Conservation (phyloP, 176 grass and related monocot genomes). For the Bolboschoenus planiculmis region DNA sequence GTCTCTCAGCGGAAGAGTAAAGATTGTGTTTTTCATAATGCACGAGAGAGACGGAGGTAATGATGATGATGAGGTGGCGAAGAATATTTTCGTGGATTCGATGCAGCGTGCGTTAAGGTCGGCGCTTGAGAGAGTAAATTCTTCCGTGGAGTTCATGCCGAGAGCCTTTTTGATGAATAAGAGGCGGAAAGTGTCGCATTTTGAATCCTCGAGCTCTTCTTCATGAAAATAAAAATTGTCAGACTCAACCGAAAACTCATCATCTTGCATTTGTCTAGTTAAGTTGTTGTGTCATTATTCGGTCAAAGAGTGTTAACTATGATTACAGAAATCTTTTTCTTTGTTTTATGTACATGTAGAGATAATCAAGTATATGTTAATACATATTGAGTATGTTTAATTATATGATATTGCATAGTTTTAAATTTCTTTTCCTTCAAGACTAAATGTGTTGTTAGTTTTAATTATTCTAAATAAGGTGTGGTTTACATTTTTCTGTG, state of each 20-base stretch:
- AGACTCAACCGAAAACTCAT: too few species aligned
- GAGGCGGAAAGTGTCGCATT: constrained; percentile 40
- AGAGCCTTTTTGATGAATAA: constrained; percentile 54
- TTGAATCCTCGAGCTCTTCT: constrained; percentile 71
- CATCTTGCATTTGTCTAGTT: not conserved
- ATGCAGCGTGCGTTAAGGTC: constrained; percentile 55
- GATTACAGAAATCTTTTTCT: constrained; percentile 3
- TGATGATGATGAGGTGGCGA: not conserved
- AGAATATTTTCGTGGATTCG: constrained; percentile 17
- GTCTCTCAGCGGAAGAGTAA: constrained; percentile 62
- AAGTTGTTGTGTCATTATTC: not conserved
- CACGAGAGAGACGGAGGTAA: constrained; percentile 12
- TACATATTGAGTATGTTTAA: not conserved
- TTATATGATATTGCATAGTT: not conserved
- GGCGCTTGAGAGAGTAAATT: constrained; percentile 42
- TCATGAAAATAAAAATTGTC: constrained; percentile 39
- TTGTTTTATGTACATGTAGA: not conserved
- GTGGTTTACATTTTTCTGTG: not conserved
- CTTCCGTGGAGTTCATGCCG: constrained; percentile 45
- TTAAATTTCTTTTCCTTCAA: not conserved
- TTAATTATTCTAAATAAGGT: not conserved
- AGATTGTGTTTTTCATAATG: constrained; percentile 36
- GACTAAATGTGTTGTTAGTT: not conserved
- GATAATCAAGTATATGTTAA: not conserved
- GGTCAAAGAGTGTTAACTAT: not conserved